Conservation (phyloP, 2,329 filamentous ascomycete species). For the Coleophoma eucalyptorum region DNA sequence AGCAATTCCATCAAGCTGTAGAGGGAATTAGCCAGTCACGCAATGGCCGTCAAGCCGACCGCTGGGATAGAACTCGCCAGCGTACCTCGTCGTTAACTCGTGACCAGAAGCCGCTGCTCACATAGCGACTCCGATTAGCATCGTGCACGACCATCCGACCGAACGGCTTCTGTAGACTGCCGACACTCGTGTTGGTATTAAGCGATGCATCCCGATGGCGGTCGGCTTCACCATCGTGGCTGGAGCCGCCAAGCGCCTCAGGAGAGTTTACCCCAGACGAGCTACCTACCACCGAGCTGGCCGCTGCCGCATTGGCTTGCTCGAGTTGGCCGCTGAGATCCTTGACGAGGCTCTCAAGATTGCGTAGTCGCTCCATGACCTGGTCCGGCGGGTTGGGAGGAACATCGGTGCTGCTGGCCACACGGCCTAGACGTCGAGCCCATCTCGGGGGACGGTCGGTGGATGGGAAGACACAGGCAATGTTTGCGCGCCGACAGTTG, state of each 20-base stretch:
- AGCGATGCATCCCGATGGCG: conserved; percentile 5
- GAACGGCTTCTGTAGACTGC: conserved; percentile 35
- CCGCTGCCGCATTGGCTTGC: conserved; percentile 30
- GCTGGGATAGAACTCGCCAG: not conserved
- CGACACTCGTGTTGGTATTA: not conserved
- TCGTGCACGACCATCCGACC: conserved; percentile 45
- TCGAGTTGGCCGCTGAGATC: conserved; percentile 31
- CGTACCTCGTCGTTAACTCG: conserved; percentile 51
- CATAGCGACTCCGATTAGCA: conserved; percentile 33
- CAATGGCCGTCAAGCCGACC: not conserved
- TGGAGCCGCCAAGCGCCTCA: conserved; percentile 17
- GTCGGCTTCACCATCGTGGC: conserved; percentile 16
- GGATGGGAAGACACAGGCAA: conserved; percentile 47
- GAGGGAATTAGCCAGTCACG: conserved; percentile 14
- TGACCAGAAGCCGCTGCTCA: conserved; percentile 52
- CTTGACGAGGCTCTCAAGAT: conserved; percentile 47
- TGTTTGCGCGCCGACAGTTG: conserved; percentile 49
- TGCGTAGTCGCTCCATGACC: conserved; percentile 45
- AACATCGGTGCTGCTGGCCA: conserved; percentile 24
- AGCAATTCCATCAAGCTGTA: conserved; percentile 39
- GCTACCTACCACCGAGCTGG: conserved; percentile 17
- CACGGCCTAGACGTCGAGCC: conserved; percentile 45
- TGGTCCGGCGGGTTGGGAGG: conserved; percentile 20
- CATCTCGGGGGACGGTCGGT: conserved; percentile 47
- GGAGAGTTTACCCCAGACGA: conserved; percentile 25